Conservation (phyloP, 208 protist species). For the Tetramitus jugosus region DNA sequence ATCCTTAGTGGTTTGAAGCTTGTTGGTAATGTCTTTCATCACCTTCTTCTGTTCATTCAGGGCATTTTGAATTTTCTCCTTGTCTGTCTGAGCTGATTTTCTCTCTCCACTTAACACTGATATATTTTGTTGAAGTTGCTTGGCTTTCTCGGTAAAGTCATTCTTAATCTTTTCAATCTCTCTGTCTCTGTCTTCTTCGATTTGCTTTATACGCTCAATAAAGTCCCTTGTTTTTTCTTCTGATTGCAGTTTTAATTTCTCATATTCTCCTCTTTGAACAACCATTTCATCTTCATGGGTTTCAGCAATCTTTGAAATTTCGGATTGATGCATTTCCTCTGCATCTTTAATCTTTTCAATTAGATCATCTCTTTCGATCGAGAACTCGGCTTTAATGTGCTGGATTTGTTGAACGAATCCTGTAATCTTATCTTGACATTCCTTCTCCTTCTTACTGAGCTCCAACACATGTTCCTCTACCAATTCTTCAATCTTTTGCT, state of each 20-base stretch:
- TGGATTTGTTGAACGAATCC: constrained; percentile 60
- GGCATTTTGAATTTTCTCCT: no score
- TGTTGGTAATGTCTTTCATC: constrained; percentile 29
- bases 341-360: constrained; percentile 45
- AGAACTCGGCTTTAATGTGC: constrained; percentile 59
- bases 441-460: constrained; percentile 64
- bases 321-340: constrained; percentile 48
- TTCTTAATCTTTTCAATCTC: constrained; percentile 84
- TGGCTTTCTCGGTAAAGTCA: constrained; percentile 76
- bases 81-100: constrained; percentile 62
- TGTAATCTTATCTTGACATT: constrained; percentile 81
- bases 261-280: constrained; percentile 53
- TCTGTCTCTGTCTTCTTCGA: constrained; percentile 87
- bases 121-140: constrained; percentile 70
- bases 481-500: constrained; percentile 75
- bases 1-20: constrained; percentile 32
- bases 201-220: constrained; percentile 65
- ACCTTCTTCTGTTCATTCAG: constrained; percentile 40
- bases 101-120: constrained; percentile 73
- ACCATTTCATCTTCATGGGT: constrained; percentile 53
- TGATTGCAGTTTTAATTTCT: constrained; percentile 60
- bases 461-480: constrained; percentile 66
- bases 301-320: constrained; percentile 49
- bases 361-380: constrained; percentile 52
- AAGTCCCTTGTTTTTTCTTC: constrained; percentile 47